Conservation (phyloP, 2,329 filamentous ascomycete genomes). For the Aspergillus vadensis region DNA sequence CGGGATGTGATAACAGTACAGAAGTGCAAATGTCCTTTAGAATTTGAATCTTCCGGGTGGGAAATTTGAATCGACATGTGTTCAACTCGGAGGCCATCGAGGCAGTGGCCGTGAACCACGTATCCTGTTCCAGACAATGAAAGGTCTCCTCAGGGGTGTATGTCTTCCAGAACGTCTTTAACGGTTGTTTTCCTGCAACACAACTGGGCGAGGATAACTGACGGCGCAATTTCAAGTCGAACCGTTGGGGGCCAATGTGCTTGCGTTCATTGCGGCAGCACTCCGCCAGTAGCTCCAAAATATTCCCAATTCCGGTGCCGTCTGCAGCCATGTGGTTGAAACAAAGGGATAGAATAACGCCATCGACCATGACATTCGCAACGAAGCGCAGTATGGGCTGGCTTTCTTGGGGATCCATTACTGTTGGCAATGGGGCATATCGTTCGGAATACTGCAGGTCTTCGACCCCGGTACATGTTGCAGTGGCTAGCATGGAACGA, state of each 20-base stretch:
- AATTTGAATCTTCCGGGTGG: neutral
- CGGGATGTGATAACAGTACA: neutral
- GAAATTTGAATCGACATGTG: neutral
- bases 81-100: neutral
- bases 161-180: neutral
- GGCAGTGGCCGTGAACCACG: neutral
- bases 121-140: neutral
- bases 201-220: neutral
- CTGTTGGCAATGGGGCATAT: neutral
- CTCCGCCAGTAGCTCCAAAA: neutral
- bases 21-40: neutral
- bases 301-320: slow-evolving; percentile 3
- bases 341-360: neutral
- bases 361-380: slow-evolving; percentile 3
- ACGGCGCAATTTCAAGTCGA: neutral
- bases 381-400: neutral
- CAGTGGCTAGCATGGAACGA: neutral
- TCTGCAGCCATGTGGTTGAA: slow-evolving; percentile 3
- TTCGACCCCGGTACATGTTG: neutral
- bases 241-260: neutral
- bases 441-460: neutral
- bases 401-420: neutral
- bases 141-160: neutral
- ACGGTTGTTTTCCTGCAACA: neutral
- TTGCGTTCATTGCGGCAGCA: neutral